Base-by-base conservation (phyloP, 2,329 filamentous ascomycete genomes). In the Colletotrichum euphorbiae region DNA sequence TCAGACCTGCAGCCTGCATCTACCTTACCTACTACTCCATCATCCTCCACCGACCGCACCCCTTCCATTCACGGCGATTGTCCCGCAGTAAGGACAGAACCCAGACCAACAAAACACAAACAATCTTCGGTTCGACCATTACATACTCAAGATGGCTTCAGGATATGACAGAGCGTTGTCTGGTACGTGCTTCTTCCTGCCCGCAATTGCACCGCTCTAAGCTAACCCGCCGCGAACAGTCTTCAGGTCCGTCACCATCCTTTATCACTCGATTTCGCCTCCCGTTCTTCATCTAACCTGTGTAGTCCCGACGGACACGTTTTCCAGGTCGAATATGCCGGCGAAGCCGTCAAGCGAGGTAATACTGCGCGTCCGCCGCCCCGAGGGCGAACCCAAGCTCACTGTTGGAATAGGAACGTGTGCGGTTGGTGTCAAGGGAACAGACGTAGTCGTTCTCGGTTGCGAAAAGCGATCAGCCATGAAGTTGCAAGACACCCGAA, bases 101-200 rank as follows among this genome's bases (percentile, higher is more conserved):
- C 28, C 56, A 50, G 38, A 55, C 15, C 42, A 54, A 48, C 13
- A 50, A 50, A 51, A 48, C 19, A 36, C 28, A 21, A 56, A 38
- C 50, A 36, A 19, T 65, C 62, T 62, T 42, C 60, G 60, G 73
- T 55, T 70, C 43, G 28, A 55, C 42, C 40, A 24, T 40, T 67
- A 57, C 51, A 38, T 68, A 64, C 61, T 55, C 71, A 77, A 59
- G 75, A 90, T 97, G 93, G 92, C 94, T 81, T 97, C 94, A 76
- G 95, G 95, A 83, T 99, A 99, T 85, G 96, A 99, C 86, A 93
- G 96, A 92, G 96, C 95, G 83, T 91, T 98, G 81, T 98, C 95
- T 84, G 95, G 94, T 98, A 90, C 85, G 90, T 60, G 42, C 63
- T 71, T 55, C 79, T 71, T 72, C 65, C 69, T 69, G 79, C 79